phyloP scores from a whole-genome alignment of 225 moss, liverwort and hornwort species.

The Rhytidiadelphus loreus region DNA sequence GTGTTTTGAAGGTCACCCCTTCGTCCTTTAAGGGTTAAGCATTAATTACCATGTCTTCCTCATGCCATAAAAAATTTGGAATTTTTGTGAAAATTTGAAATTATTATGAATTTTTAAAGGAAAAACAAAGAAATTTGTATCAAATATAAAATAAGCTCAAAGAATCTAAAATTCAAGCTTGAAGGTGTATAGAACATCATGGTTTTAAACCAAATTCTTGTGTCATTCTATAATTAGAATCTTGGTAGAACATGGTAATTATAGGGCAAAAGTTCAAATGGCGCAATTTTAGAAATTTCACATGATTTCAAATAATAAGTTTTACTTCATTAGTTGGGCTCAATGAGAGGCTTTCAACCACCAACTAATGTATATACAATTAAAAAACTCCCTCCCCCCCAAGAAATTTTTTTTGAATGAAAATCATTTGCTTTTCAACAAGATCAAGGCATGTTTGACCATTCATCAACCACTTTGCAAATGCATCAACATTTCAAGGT shows the following conservation, averaged over 20 bases:
- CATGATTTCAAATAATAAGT: neutral
- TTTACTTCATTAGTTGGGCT: neutral
- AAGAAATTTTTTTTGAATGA: neutral
- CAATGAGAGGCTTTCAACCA: neutral
- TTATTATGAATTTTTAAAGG: neutral
- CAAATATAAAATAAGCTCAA: neutral
- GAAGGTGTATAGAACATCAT: neutral
- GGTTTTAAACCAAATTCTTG: rapidly evolving
- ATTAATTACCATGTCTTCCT: neutral
- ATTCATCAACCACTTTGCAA: no score
- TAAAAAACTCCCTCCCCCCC: neutral
- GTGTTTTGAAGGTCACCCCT: no score
- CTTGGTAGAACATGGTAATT: neutral
- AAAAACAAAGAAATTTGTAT: neutral
- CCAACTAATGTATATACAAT: neutral
- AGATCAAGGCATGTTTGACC: neutral
- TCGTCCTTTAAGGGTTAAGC: no score
- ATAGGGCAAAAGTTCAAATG: neutral
- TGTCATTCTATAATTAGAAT: neutral
- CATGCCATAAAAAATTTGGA: neutral
- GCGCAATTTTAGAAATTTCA: neutral
- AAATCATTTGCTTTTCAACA: neutral
- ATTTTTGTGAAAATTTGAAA: neutral
- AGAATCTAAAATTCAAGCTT: neutral
- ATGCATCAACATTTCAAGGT: rapidly evolving